phyloP scores from a whole-genome alignment of 2,329 filamentous ascomycete genomes.

The Hymenoscyphus fraxineus region DNA sequence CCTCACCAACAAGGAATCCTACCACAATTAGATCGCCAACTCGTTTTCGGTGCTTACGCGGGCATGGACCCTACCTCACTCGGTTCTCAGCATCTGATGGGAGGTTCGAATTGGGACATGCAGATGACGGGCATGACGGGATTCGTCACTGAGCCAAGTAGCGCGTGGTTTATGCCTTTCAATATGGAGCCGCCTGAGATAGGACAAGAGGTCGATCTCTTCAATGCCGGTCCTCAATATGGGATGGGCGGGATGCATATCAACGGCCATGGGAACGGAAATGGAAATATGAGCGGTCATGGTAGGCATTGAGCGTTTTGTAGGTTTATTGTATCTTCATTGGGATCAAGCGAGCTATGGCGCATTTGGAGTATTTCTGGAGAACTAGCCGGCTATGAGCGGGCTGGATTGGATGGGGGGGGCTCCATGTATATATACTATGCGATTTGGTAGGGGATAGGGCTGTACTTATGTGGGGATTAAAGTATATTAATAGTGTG shows the following conservation, averaged over 20 bases:
- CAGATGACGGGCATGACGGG: conserved; percentile 27
- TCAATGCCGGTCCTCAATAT: conserved; percentile 23
- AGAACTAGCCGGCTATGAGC: no score
- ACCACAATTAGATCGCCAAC: conserved; percentile 69
- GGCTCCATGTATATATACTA: background rate
- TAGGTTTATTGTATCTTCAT: background rate
- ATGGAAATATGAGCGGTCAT: conserved; percentile 35
- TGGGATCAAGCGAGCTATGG: conserved; percentile 5
- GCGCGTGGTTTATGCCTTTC: conserved; percentile 90
- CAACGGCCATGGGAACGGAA: conserved; percentile 19
- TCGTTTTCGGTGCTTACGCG: conserved; percentile 70
- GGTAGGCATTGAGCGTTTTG: conserved; percentile 11
- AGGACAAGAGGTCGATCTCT: conserved; percentile 42
- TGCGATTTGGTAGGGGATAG: background rate
- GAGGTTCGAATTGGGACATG: conserved; percentile 31
- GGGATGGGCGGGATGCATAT: conserved; percentile 26
- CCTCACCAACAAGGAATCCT: conserved; percentile 51
- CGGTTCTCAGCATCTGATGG: conserved; percentile 26
- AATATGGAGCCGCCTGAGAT: conserved; percentile 76
- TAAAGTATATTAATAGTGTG: no score
- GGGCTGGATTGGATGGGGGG: background rate
- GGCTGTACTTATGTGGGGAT: background rate
- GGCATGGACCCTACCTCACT: conserved; percentile 41
- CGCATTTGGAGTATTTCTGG: conserved; percentile 2
- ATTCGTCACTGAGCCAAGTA: conserved; percentile 45